Evolutionary conservation across 441 rosid genomes (phyloP), one percentile per base, ranked within the genome.

Genomic region (Euphorbia celastroides): DNA sequence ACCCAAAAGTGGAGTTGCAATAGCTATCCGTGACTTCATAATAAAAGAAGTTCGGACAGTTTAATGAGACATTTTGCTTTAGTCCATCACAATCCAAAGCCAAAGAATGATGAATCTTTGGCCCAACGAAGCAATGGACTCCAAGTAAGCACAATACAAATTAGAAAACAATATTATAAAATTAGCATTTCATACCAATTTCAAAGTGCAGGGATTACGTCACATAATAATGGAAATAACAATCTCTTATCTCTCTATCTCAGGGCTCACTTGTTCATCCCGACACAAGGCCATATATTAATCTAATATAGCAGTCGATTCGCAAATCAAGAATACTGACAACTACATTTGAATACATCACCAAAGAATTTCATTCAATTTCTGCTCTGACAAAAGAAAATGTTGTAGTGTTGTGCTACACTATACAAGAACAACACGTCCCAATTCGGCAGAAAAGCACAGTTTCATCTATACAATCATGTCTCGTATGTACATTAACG

Each of bases 91-190:
- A n/a, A n/a, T n/a, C n/a, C n/a, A n/a, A n/a, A n/a, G n/a, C n/a
- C n/a, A n/a, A n/a, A n/a, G n/a, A n/a, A n/a, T n/a, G n/a, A n/a
- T n/a, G n/a, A n/a, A n/a, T n/a, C n/a, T n/a, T n/a, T n/a, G n/a
- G n/a, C n/a, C n/a, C n/a, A n/a, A n/a, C n/a, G n/a, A n/a, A n/a
- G n/a, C n/a, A n/a, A n/a, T n/a, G n/a, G n/a, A n/a, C n/a, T n/a
- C n/a, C 58, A 70, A 51, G 73, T 42, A 36, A 34, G 67, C 38
- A 17, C 16, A 52, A 28, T 41, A 64, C 41, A 62, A 42, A 34
- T 14, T 32, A 13, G 26, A 38, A 44, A 12, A 13, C 67, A 66
- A 12, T 60, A 54, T 30, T 19, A 44, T 4, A 36, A 9, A 57
- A 20, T n/a, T n/a, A n/a, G n/a, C n/a, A n/a, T n/a, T 28, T 57